phyloP scores from a whole-genome alignment of 495 filamentous ascomycete species.

The Cercophora samala region DNA sequence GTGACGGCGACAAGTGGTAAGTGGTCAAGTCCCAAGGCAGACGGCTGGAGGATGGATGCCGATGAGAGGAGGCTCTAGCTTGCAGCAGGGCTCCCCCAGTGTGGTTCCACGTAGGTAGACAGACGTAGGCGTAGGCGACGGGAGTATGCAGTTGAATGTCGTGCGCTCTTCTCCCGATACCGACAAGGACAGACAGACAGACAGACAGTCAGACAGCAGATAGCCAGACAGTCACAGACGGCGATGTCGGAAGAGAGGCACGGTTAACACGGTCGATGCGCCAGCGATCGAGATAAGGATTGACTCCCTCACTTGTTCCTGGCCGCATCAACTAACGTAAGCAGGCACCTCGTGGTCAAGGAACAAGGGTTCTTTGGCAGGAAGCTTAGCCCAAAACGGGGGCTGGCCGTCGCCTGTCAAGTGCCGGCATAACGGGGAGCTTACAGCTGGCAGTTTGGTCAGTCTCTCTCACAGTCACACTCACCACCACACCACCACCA shows the following conservation, averaged over 20 bases:
- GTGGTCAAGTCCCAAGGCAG: conserved; percentile 24
- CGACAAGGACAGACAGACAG: too few species aligned
- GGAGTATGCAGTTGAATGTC: conserved; percentile 7
- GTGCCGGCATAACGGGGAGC: not conserved
- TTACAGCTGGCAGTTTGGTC: not conserved
- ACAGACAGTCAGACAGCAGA: too few species aligned
- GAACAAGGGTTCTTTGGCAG: conserved; percentile 7
- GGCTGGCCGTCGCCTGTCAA: not conserved
- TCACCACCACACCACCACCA: not conserved
- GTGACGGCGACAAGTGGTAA: not conserved
- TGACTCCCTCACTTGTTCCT: not conserved
- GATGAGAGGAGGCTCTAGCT: conserved; percentile 2
- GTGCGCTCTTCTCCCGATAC: not conserved
- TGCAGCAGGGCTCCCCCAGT: conserved; percentile 1
- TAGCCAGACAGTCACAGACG: conserved; percentile 9
- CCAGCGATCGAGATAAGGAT: conserved; percentile 16
- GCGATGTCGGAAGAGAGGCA: conserved; percentile 28
- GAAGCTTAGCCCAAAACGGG: not conserved
- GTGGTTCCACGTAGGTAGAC: conserved; percentile 17
- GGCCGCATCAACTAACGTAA: conserved; percentile 10
- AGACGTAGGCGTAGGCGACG: not conserved
- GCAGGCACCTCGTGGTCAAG: conserved; percentile 19
- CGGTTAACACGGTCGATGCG: not conserved
- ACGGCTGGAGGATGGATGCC: conserved; percentile 18
- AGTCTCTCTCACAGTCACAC: too few species aligned